Conservation (phyloP, 1,284 basidiomycete genomes). For the Gymnopus androsaceus region DNA sequence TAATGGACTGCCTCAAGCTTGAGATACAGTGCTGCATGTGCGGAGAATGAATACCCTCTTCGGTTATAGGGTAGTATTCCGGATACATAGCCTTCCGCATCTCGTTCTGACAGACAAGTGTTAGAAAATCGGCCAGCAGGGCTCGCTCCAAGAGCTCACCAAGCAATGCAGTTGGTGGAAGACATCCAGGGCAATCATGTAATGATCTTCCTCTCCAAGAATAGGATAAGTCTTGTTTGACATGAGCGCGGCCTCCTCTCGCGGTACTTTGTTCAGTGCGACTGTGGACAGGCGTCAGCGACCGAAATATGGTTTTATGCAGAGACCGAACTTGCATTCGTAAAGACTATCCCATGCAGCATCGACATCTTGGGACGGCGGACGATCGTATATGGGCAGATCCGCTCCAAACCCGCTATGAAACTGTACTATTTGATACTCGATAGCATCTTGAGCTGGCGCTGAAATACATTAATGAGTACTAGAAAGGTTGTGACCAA, state of each 20-base stretch:
- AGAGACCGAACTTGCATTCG: conserved; percentile 18
- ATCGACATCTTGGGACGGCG: conserved; percentile 25
- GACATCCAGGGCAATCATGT: conserved; percentile 25
- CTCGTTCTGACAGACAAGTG: conserved; percentile 12
- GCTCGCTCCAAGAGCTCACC: conserved; percentile 18
- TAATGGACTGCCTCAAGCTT: conserved; percentile 18
- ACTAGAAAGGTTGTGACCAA: background rate
- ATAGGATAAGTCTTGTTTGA: conserved; percentile 26
- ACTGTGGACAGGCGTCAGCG: conserved; percentile 13
- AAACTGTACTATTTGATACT: conserved; percentile 24
- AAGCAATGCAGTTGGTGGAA: conserved; percentile 19
- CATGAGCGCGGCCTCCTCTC: conserved; percentile 22
- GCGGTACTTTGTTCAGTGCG: conserved; percentile 24
- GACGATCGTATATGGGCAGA: conserved; percentile 24
- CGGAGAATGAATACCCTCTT: conserved; percentile 19
- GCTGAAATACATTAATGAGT: conserved; percentile 11
- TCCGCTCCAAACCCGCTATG: conserved; percentile 25
- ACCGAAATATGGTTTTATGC: background rate
- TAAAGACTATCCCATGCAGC: conserved; percentile 24
- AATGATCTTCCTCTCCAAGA: conserved; percentile 22
- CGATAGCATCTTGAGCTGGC: conserved; percentile 23
- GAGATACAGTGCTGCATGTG: conserved; percentile 20
- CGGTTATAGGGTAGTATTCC: conserved; percentile 17
- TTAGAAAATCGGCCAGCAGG: background rate
- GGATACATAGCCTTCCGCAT: conserved; percentile 21